A percentile compares a stretch with the other conserved stretches of the same genome.
phyloP scores from a whole-genome alignment of 805 yeast species.

The Groenewaldozyma salmanticensis region DNA sequence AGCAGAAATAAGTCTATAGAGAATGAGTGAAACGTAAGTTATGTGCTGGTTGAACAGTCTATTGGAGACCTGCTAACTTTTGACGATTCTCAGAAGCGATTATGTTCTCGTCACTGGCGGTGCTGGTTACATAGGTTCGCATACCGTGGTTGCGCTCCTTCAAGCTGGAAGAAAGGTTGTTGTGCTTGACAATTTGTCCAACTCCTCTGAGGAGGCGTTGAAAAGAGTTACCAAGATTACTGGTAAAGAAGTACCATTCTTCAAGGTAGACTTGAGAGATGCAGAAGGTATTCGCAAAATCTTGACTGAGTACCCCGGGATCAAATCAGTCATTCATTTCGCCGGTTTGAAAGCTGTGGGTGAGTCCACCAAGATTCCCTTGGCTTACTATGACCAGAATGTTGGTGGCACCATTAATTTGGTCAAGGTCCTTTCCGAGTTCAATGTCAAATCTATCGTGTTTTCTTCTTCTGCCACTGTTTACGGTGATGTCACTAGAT shows the following conservation, averaged over 20 bases:
- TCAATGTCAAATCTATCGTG: slow-evolving; percentile 44
- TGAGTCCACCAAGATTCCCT: slow-evolving; percentile 60
- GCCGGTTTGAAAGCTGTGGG: slow-evolving; percentile 83
- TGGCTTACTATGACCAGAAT: slow-evolving; percentile 59
- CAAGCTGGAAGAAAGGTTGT: slow-evolving; percentile 58
- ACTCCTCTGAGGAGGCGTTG: slow-evolving; percentile 58
- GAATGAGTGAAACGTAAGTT: too few relatives aligned
- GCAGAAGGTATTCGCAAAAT: slow-evolving; percentile 37
- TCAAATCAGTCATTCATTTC: slow-evolving; percentile 61
- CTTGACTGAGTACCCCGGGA: slow-evolving; percentile 36
- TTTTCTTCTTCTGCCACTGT: slow-evolving; percentile 78
- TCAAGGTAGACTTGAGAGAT: slow-evolving; percentile 49
- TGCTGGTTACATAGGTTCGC: slow-evolving; percentile 81
- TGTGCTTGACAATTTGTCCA: slow-evolving; percentile 60
- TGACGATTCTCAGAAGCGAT: too few relatives aligned
- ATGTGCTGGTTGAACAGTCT: too few relatives aligned
- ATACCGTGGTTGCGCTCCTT: slow-evolving; percentile 55
- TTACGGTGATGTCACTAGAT: slow-evolving; percentile 71
- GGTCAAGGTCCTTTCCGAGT: slow-evolving; percentile 41
- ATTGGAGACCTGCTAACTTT: too few relatives aligned
- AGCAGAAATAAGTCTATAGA: too few relatives aligned
- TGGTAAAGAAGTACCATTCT: slow-evolving; percentile 39
- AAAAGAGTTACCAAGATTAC: slow-evolving; percentile 51
- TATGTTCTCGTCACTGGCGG: slow-evolving; percentile 73
- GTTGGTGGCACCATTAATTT: slow-evolving; percentile 54